These are phyloP conservation scores for Polyplosphaeria fusca DNA, from an alignment of 495 filamentous ascomycete genomes.

Conservation along the genomic window DNA sequence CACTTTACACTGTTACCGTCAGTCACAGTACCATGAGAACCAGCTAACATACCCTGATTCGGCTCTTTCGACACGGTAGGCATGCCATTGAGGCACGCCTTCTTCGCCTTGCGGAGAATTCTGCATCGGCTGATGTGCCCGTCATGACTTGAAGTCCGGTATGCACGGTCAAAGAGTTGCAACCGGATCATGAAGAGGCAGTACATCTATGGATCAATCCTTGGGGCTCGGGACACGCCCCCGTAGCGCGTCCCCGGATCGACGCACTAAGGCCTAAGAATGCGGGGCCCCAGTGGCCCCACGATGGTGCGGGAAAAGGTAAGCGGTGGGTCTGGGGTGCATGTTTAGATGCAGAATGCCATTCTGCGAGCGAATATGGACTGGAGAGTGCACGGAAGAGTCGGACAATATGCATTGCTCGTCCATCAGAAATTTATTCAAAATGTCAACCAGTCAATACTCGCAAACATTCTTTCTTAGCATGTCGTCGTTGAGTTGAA, in stretches of 20 bases:
- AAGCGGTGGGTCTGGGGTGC: conserved; percentile 9
- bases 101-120: conserved; percentile 15
- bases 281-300: conserved; percentile 8
- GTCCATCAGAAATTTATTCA: conserved; percentile 25
- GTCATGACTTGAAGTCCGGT: not conserved
- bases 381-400: too few relatives aligned
- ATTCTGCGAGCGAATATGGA: too few relatives aligned
- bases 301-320: conserved; percentile 13
- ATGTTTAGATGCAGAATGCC: too few relatives aligned
- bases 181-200: conserved; percentile 13
- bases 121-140: conserved; percentile 6
- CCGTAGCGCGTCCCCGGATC: conserved; percentile 8
- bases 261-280: conserved; percentile 1
- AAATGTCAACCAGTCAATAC: conserved; percentile 22
- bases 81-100: conserved; percentile 15
- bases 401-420: too few relatives aligned
- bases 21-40: not conserved
- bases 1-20: conserved; percentile 3
- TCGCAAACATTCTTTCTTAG: conserved; percentile 33
- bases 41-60: conserved; percentile 4
- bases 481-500: conserved; percentile 30
- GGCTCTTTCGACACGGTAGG: conserved; percentile 16
- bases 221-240: conserved; percentile 1
- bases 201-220: not conserved
- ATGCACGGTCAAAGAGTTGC: not conserved